Base-by-base conservation (phyloP, 164 flowering plant genomes). In the Stephania yunnanensis region DNA sequence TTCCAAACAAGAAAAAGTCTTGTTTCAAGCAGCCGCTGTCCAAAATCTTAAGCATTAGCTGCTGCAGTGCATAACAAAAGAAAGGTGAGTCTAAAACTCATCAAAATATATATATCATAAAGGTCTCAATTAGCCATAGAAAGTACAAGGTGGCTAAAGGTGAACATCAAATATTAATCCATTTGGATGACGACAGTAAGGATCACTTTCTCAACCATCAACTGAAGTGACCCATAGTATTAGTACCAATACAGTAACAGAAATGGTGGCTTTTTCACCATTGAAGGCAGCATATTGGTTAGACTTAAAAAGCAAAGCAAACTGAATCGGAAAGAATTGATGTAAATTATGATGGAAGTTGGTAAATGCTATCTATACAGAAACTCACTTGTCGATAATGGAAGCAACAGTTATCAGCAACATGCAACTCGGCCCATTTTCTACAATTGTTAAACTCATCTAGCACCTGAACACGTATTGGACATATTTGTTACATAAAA, bases 361-460 rank as follows among this genome's bases (percentile, higher is more conserved):
- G 7, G 22, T 73, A 46, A 30, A 46, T 36, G 29, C 15, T 1
- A 20, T 19, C 8, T 69, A 17, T 6, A 2, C 6, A 69, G 70
- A 68, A 69, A 88, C 92, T 87, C 80, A 94, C 98, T 75, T 86
- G 81, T 70, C 94, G 92, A 82, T 90, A 95, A 74, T 95, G 97
- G 81, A 92, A 95, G 84, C 95, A 91, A 76, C 90, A 87, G 78
- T 83, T 92, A 80, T 95, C 98, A 70, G 97, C 97, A 80, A 87
- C 89, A 79, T 93, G 94, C 82, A 88, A 81, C 48, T 82, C 90
- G 58, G 93, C 89, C 97, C 97, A 95, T 68, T 80, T 80, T 86
- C 87, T 89, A 70, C 89, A 87, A 79, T 80, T 81, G 50, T 80
- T 76, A 73, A 91, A 78, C 83, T 90, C 95, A 73, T 79, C 73